Evolutionary conservation across 2,329 filamentous ascomycete species (phyloP), one percentile per base, ranked within the genome.

Genomic region (Ophiostoma himal-ulmi): DNA sequence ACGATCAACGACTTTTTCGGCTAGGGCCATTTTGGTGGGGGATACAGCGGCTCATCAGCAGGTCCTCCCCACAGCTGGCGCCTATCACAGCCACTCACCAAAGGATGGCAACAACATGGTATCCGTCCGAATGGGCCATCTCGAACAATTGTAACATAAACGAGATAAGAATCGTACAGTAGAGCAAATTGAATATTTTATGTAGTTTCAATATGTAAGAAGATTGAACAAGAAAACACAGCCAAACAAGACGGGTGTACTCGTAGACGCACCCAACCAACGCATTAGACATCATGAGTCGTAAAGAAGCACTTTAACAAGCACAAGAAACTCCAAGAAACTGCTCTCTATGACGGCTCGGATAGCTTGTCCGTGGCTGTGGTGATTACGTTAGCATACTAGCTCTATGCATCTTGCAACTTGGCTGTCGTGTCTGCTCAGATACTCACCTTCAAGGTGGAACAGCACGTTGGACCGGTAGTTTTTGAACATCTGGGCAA

Each of bases 401-500:
- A 2, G 37, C 22, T 5, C 30, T 41, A 22, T 66, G 10, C 13
- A 5, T 39, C 37, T 48, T 17, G 17, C 52, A 7, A 17, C 20
- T n/a, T 17, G 14, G 44, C 44, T 5, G n/a, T 5, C 52, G 17
- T 10, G 11, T 48, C 39, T 34, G 34, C 36, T 41, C 37, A 11
- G 17, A 41, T 44, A 68, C 60, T 52, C 83, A 96, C 95, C 95
- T 88, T 98, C 95, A 6, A 99, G 85, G 76, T 99, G 95, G 79
- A 99, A 98, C 6, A 98, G 83, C 17, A 98, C 94, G 76, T 98
- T 99, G 13, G 93, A 97, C 79, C 97, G 94, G 79, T 99, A 99
- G 81, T 98, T 99, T 83, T 98, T 97, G 84, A 98, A 99, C 95
- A 99, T 99, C 78, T 98, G 94, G 0, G 94, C 94, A 5, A 98